A percentile compares a stretch with the other conserved stretches of the same genome.
Conservation (phyloP, 129 eudicot species). For the Heracleum sosnowskyi region DNA sequence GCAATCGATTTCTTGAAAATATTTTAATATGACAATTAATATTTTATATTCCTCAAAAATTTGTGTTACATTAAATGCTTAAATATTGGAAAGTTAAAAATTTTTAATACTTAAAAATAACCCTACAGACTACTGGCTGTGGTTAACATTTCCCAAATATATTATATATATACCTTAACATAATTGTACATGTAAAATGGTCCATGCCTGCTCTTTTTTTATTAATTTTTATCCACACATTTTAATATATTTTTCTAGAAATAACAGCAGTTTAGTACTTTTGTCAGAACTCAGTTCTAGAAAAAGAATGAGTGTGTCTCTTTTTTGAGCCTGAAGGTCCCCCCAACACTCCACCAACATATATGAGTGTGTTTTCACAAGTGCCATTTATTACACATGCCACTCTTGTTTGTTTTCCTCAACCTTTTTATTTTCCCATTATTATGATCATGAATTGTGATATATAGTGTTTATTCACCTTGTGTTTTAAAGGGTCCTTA, state of each 20-base stretch:
- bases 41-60: too few relatives aligned
- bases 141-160: too few relatives aligned
- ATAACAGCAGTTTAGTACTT: neutral
- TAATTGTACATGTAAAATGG: neutral
- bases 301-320: constrained; percentile 6
- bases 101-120: too few relatives aligned
- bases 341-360: constrained; percentile 2
- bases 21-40: too few relatives aligned
- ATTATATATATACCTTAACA: too few relatives aligned
- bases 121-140: too few relatives aligned
- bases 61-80: too few relatives aligned
- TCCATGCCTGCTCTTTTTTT: neutral
- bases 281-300: neutral
- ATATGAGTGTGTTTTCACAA: neutral
- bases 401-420: neutral
- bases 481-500: neutral
- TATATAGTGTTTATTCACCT: neutral
- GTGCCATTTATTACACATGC: constrained; percentile 10
- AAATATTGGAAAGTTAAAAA: too few relatives aligned
- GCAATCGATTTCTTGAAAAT: too few relatives aligned
- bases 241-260: too few relatives aligned
- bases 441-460: constrained; percentile 1
- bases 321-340: neutral
- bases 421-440: neutral
- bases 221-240: too few relatives aligned